A percentile compares a stretch with the other conserved stretches of the same genome.
Conservation (phyloP, 331 rosid species). For the Spiraea crenata region DNA sequence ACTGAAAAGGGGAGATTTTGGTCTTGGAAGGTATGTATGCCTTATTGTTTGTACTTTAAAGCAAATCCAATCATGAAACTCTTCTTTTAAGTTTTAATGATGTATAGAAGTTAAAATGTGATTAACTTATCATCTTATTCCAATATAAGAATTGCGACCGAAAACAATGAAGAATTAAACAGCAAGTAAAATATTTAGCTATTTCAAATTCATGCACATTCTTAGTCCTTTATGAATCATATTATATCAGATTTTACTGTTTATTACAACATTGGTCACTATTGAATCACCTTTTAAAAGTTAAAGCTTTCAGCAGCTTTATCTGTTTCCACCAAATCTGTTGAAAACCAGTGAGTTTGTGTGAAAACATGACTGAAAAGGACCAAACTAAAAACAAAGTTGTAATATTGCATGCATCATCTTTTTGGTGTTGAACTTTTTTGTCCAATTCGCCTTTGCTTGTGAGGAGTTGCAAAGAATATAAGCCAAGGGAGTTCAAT, state of each 20-base stretch:
- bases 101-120: not conserved
- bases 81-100: not conserved
- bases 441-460: conserved; percentile 69
- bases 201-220: too few species aligned
- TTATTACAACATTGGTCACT: too few species aligned
- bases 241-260: too few species aligned
- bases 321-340: conserved; percentile 26
- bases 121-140: not conserved
- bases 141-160: not conserved
- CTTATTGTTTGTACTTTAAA: not conserved
- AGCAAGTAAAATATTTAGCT: too few species aligned
- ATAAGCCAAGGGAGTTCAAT: conserved; percentile 36
- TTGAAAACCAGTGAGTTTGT: conserved; percentile 40
- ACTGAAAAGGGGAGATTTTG: not conserved
- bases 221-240: too few species aligned
- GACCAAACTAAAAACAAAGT: conserved; percentile 22
- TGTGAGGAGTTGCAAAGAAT: conserved; percentile 68
- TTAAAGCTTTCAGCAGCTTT: conserved; percentile 26
- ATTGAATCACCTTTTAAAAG: not conserved
- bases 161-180: not conserved
- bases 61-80: not conserved
- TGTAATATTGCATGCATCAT: conserved; percentile 10
- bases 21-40: not conserved
- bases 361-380: conserved; percentile 54
- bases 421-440: conserved; percentile 60